Conservation (phyloP, 2,329 filamentous ascomycete genomes). For the Colletotrichum plurivorum region DNA sequence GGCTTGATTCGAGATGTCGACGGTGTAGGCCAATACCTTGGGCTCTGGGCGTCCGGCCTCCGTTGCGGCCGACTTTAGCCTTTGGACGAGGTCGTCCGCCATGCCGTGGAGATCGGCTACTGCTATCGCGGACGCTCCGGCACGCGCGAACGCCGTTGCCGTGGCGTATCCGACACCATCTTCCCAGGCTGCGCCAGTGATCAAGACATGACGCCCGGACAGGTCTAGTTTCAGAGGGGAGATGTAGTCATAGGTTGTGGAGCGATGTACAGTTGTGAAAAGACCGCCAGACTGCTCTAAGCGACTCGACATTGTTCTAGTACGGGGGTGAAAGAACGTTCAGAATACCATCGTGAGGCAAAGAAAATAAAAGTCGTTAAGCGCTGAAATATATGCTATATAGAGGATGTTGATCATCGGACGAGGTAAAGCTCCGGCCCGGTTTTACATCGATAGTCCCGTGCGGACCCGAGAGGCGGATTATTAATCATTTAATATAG, state of each 20-base stretch:
- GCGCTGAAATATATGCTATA: too few relatives aligned
- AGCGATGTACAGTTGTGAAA: constrained; percentile 10
- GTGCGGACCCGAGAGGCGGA: too few relatives aligned
- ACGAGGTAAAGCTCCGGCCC: too few relatives aligned
- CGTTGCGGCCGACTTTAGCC: constrained; percentile 40
- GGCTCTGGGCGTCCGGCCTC: constrained; percentile 41
- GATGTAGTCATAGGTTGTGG: constrained; percentile 35
- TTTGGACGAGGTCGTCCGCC: constrained; percentile 37
- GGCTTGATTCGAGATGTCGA: constrained; percentile 39
- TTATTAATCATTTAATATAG: too few relatives aligned
- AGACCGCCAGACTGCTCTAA: background rate
- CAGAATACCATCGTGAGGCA: too few relatives aligned
- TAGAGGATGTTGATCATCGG: too few relatives aligned
- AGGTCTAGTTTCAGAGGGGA: constrained; percentile 33
- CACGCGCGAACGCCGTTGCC: constrained; percentile 42
- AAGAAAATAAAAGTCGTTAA: too few relatives aligned
- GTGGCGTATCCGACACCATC: constrained; percentile 41
- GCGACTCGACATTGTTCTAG: too few relatives aligned
- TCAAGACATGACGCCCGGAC: constrained; percentile 40
- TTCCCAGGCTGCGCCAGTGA: constrained; percentile 43
- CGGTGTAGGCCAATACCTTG: constrained; percentile 30
- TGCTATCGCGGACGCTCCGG: constrained; percentile 44
- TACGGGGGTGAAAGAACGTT: too few relatives aligned
- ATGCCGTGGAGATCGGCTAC: constrained; percentile 41
- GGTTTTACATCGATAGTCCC: too few relatives aligned